Evolutionary conservation across 169 alveolate species (phyloP).

Genomic region (Eimeria mitis): DNA sequence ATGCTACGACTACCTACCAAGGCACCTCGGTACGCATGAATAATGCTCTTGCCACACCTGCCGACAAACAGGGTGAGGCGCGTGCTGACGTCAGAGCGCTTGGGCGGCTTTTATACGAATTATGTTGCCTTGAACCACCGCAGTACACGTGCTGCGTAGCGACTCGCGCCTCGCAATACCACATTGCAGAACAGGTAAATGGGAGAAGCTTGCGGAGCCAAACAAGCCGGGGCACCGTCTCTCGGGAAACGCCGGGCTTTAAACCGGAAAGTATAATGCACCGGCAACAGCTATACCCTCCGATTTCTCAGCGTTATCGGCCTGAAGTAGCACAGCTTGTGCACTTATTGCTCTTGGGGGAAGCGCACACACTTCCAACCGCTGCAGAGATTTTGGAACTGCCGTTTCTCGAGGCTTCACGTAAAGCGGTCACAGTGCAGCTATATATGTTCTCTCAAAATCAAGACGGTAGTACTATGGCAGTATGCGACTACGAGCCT

Average conservation of each 20-base stretch:
- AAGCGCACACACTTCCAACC: not conserved
- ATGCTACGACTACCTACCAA: not conserved
- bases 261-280: not conserved
- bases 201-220: not conserved
- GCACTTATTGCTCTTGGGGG: conserved; percentile 14
- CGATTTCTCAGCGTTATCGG: conserved; percentile 42
- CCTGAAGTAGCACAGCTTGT: conserved; percentile 33
- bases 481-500: not conserved
- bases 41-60: not conserved
- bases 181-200: not conserved
- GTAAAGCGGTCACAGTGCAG: not conserved
- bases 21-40: not conserved
- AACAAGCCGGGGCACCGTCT: not conserved
- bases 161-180: not conserved
- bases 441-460: not conserved
- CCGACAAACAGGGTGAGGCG: not conserved
- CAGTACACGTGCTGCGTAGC: not conserved
- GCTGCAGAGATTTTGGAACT: not conserved
- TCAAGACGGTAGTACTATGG: not conserved
- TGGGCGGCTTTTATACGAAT: conserved; percentile 14
- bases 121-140: conserved; percentile 31
- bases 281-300: not conserved
- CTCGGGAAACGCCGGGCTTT: not conserved
- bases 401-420: conserved; percentile 26
- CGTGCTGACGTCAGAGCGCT: conserved; percentile 16